Evolutionary conservation across 2,329 filamentous ascomycete genomes (phyloP).

Genomic region (Colletotrichum musae): DNA sequence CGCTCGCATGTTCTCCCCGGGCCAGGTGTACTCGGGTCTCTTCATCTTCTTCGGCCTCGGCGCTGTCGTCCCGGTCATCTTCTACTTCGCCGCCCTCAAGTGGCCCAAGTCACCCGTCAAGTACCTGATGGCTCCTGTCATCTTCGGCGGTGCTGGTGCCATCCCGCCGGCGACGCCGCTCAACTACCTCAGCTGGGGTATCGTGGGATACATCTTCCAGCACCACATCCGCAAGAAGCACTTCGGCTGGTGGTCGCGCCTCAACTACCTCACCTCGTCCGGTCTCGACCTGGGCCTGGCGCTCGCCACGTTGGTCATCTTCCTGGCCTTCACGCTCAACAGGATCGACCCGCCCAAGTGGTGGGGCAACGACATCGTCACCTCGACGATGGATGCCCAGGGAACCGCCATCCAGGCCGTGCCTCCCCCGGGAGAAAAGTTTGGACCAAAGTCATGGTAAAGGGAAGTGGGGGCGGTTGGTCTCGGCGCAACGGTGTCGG

Average conservation of each 20-base stretch:
- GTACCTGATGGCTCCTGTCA: conserved; percentile 73
- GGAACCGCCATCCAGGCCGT: conserved; percentile 71
- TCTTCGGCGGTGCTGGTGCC: conserved; percentile 71
- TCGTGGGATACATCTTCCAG: conserved; percentile 81
- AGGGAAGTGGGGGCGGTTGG: not conserved
- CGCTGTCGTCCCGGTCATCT: conserved; percentile 64
- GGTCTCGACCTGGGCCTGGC: conserved; percentile 79
- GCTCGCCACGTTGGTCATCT: conserved; percentile 77
- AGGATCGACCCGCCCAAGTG: conserved; percentile 74
- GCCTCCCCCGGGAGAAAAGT: conserved; percentile 68
- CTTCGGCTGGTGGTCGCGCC: conserved; percentile 80
- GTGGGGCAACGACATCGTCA: conserved; percentile 77
- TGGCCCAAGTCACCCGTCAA: conserved; percentile 66
- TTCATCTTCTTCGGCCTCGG: conserved; percentile 73
- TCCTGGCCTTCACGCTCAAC: conserved; percentile 77
- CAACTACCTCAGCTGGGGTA: conserved; percentile 81
- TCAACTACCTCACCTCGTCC: conserved; percentile 81
- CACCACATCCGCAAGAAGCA: conserved; percentile 74
- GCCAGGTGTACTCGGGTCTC: conserved; percentile 72
- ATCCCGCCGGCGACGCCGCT: conserved; percentile 79
- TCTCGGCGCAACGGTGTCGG: too few species aligned
- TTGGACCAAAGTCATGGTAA: conserved; percentile 72
- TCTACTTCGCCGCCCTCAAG: conserved; percentile 65
- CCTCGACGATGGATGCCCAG: conserved; percentile 72
- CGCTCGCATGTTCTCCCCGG: conserved; percentile 73